phyloP scores from a whole-genome alignment of 352 stramenopile species.

The Globisporangium perplexum region DNA sequence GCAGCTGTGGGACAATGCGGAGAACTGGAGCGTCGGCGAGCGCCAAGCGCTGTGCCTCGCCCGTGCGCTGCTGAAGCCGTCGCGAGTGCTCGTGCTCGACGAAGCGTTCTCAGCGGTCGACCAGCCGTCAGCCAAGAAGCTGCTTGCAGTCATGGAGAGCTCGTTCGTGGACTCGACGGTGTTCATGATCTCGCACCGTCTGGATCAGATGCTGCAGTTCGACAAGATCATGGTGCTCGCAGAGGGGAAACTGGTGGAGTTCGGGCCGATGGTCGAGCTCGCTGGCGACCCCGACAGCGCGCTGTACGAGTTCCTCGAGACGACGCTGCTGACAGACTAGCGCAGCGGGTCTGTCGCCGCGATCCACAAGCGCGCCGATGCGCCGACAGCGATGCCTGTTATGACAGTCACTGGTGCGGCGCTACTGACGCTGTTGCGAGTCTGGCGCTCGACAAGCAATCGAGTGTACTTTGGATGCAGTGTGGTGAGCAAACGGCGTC shows the following conservation, averaged over 20 bases:
- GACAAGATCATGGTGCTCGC: slow-evolving; percentile 14
- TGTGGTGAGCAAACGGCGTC: too few relatives aligned
- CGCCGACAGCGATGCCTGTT: too few relatives aligned
- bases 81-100: slow-evolving; percentile 86
- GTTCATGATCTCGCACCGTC: slow-evolving; percentile 90
- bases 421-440: too few relatives aligned
- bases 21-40: slow-evolving; percentile 89
- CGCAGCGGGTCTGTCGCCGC: too few relatives aligned
- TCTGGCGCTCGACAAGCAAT: too few relatives aligned
- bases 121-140: slow-evolving; percentile 64
- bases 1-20: slow-evolving; percentile 33
- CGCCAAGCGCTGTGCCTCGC: slow-evolving; percentile 88
- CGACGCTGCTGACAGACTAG: slow-evolving; percentile 20
- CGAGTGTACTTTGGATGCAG: too few relatives aligned
- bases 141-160: slow-evolving; percentile 76
- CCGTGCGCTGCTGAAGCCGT: slow-evolving; percentile 76
- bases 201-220: slow-evolving; percentile 38
- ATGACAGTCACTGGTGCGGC: too few relatives aligned
- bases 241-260: slow-evolving; percentile 20
- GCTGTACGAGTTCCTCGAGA: slow-evolving; percentile 46
- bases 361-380: too few relatives aligned
- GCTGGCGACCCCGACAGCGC: slow-evolving; percentile 22
- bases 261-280: slow-evolving; percentile 24
- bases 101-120: slow-evolving; percentile 87
- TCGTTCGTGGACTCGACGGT: slow-evolving; percentile 27